A percentile compares a stretch with the other conserved stretches of the same genome.
Evolutionary conservation across 176 grass and related monocot genomes (phyloP).

Genomic region (Aegilops sharonensis): DNA sequence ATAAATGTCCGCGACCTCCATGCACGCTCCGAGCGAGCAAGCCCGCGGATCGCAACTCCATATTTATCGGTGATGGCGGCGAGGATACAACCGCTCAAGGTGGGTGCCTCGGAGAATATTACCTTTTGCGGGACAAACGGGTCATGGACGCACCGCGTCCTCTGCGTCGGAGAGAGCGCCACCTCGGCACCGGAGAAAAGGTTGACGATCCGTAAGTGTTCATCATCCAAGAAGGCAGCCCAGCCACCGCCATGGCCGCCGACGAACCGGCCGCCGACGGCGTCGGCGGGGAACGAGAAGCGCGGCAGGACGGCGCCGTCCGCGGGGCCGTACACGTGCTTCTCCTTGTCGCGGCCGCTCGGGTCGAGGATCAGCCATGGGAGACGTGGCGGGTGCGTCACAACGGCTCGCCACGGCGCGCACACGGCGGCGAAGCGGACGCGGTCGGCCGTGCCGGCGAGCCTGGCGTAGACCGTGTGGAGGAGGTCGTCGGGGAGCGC

Average conservation of each 20-base stretch:
- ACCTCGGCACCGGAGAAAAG: background rate
- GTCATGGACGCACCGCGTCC: too few species aligned
- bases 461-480: background rate
- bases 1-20: background rate
- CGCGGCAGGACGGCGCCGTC: background rate
- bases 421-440: background rate
- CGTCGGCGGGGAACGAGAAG: background rate
- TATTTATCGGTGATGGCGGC: background rate
- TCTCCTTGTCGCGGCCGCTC: background rate
- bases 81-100: too few species aligned
- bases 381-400: background rate
- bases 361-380: background rate
- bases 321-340: background rate
- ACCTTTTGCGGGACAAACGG: background rate
- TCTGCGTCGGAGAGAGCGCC: background rate
- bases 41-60: background rate
- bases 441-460: background rate
- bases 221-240: background rate
- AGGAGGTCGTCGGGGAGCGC: background rate
- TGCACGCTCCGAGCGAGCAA: background rate
- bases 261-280: too few species aligned
- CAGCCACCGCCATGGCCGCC: background rate
- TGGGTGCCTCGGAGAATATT: background rate
- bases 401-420: background rate
- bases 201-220: background rate